phyloP scores from a whole-genome alignment of 2,329 filamentous ascomycete species.

The Pseudocercospora fijiensis region DNA sequence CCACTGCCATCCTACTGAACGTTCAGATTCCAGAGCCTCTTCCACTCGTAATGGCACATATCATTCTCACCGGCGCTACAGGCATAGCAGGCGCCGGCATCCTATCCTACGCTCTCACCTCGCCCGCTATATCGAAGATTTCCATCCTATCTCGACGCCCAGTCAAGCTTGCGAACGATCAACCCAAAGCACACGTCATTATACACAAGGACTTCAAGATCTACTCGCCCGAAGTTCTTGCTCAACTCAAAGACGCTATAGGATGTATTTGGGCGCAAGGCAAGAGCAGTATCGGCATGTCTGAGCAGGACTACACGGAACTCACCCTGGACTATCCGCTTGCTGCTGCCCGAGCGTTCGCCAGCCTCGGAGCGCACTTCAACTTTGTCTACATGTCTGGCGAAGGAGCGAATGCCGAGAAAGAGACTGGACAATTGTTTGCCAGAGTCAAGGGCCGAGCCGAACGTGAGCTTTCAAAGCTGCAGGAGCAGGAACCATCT shows the following conservation, averaged over 20 bases:
- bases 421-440: conserved; percentile 59
- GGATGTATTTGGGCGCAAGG: conserved; percentile 75
- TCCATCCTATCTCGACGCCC: conserved; percentile 67
- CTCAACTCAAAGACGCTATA: conserved; percentile 61
- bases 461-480: conserved; percentile 58
- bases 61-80: conserved; percentile 49
- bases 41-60: conserved; percentile 35
- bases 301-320: conserved; percentile 53
- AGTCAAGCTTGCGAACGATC: conserved; percentile 62
- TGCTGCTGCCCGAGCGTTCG: conserved; percentile 62
- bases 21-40: too few relatives aligned
- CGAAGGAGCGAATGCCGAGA: conserved; percentile 59
- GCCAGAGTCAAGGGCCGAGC: conserved; percentile 66
- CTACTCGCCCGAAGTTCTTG: conserved; percentile 60
- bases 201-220: conserved; percentile 65
- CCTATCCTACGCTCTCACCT: conserved; percentile 41
- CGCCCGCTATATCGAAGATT: conserved; percentile 59
- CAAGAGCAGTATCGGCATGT: conserved; percentile 46
- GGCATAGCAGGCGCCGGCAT: conserved; percentile 45
- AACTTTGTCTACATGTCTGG: conserved; percentile 72
- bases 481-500: conserved; percentile 47
- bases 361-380: conserved; percentile 56
- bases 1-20: not conserved
- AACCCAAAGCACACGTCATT: conserved; percentile 64
- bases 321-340: conserved; percentile 69